Evolutionary conservation across 2,329 filamentous ascomycete species (phyloP).

Genomic region (Ascomycota sp.): DNA sequence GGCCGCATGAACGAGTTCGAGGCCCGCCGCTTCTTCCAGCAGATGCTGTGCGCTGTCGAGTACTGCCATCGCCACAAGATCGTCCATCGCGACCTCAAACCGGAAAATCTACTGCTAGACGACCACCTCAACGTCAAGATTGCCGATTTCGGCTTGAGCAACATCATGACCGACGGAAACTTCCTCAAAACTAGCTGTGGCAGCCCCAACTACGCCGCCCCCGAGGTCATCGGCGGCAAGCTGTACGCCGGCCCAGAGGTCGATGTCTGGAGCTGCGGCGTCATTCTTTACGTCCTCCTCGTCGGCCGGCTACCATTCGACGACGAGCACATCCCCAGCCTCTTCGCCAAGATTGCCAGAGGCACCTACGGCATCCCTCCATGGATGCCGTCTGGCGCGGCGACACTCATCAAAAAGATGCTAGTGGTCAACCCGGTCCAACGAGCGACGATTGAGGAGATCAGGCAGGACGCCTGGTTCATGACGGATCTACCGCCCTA

Average conservation of each 20-base stretch:
- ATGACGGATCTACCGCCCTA: conserved; percentile 67
- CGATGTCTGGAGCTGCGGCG: conserved; percentile 92
- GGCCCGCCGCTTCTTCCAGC: conserved; percentile 95
- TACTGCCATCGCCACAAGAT: conserved; percentile 99
- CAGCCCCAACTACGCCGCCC: conserved; percentile 92
- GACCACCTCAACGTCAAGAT: conserved; percentile 97
- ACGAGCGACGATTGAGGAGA: conserved; percentile 81
- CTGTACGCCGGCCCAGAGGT: conserved; percentile 93
- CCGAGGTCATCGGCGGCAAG: conserved; percentile 94
- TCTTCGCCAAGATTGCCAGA: conserved; percentile 93
- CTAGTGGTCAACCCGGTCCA: conserved; percentile 86
- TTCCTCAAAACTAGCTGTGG: conserved; percentile 97
- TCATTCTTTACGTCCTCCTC: conserved; percentile 67
- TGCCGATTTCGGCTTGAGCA: conserved; percentile 92
- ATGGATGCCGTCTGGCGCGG: conserved; percentile 72
- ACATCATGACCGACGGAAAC: conserved; percentile 99
- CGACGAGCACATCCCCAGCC: conserved; percentile 89
- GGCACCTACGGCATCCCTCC: conserved; percentile 81
- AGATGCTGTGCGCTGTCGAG: conserved; percentile 95
- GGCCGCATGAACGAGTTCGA: conserved; percentile 77
- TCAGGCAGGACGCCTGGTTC: conserved; percentile 87
- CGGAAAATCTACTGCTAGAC: conserved; percentile 87
- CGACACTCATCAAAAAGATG: conserved; percentile 72
- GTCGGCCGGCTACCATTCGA: conserved; percentile 80
- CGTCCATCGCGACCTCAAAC: conserved; percentile 90